phyloP scores from a whole-genome alignment of 2,329 filamentous ascomycete genomes.

The Claviceps quebecensis region DNA sequence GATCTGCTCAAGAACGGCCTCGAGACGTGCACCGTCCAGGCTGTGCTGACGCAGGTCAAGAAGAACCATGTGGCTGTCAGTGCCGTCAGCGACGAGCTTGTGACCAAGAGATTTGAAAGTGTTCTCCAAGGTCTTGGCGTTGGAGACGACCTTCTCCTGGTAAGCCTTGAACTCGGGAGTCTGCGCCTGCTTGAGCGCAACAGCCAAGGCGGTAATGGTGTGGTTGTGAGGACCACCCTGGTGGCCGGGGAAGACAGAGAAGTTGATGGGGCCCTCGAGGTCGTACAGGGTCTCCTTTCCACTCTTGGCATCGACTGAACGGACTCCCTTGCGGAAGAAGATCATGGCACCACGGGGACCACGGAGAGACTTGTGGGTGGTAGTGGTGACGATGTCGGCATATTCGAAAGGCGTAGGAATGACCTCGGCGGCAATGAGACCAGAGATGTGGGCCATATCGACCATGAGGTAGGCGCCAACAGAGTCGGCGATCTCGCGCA shows the following conservation, averaged over 20 bases:
- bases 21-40: constrained; percentile 87
- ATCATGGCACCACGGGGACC: constrained; percentile 98
- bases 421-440: constrained; percentile 81
- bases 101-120: constrained; percentile 79
- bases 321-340: constrained; percentile 96
- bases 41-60: constrained; percentile 77
- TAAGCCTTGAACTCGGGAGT: constrained; percentile 85
- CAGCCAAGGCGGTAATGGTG: constrained; percentile 93
- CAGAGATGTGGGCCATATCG: constrained; percentile 98
- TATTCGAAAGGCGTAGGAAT: constrained; percentile 86
- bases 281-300: constrained; percentile 86
- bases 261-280: constrained; percentile 92
- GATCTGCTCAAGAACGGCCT: constrained; percentile 92
- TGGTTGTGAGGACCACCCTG: constrained; percentile 99
- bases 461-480: constrained; percentile 90
- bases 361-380: constrained; percentile 97
- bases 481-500: constrained; percentile 89
- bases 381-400: constrained; percentile 95
- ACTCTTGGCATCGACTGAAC: constrained; percentile 77
- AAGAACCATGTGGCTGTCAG: constrained; percentile 95
- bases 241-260: constrained; percentile 97
- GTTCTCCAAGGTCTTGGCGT: constrained; percentile 80
- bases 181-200: constrained; percentile 88
- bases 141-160: constrained; percentile 82
- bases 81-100: constrained; percentile 89